A percentile compares a stretch with the other conserved stretches of the same genome.
These are phyloP conservation scores for Microsporum canis DNA, from an alignment of 2,329 filamentous ascomycete genomes.

Conservation along the genomic window DNA sequence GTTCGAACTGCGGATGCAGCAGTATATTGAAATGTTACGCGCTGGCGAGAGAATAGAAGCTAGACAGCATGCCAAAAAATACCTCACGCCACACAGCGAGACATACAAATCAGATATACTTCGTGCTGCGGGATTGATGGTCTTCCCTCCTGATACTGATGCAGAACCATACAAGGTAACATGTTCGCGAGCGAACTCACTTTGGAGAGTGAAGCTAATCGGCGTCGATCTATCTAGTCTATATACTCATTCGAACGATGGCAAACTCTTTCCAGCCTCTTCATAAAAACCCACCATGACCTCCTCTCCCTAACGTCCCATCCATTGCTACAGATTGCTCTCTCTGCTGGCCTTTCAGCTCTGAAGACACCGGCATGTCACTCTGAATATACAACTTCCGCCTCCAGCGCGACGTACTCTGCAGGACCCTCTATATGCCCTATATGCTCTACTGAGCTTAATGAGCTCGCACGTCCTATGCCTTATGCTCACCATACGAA, in stretches of 20 bases:
- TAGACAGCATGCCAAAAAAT: slow-evolving; percentile 69
- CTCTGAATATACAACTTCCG: slow-evolving; percentile 49
- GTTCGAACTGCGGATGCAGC: slow-evolving; percentile 84
- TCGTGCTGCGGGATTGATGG: slow-evolving; percentile 68
- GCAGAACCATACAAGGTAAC: slow-evolving; percentile 50
- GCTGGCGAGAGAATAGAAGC: slow-evolving; percentile 57
- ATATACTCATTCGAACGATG: slow-evolving; percentile 67
- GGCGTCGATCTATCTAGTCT: slow-evolving; percentile 35
- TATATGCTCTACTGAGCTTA: slow-evolving; percentile 91
- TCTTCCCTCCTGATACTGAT: slow-evolving; percentile 52
- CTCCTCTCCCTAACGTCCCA: slow-evolving; percentile 71
- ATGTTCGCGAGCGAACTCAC: neutral
- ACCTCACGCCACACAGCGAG: slow-evolving; percentile 59
- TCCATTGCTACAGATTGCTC: slow-evolving; percentile 78
- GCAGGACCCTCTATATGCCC: slow-evolving; percentile 68
- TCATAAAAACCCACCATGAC: slow-evolving; percentile 74
- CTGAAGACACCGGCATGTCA: slow-evolving; percentile 94
- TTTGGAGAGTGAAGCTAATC: neutral
- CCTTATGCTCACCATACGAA: slow-evolving; percentile 94
- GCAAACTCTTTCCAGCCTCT: slow-evolving; percentile 63
- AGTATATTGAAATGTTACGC: slow-evolving; percentile 85
- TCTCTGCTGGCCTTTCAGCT: slow-evolving; percentile 82
- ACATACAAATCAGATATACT: slow-evolving; percentile 58
- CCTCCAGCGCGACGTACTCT: slow-evolving; percentile 42
- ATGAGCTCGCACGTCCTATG: slow-evolving; percentile 75